Base-by-base conservation (phyloP, 2,329 filamentous ascomycete genomes). In the Huntiella abstrusa region DNA sequence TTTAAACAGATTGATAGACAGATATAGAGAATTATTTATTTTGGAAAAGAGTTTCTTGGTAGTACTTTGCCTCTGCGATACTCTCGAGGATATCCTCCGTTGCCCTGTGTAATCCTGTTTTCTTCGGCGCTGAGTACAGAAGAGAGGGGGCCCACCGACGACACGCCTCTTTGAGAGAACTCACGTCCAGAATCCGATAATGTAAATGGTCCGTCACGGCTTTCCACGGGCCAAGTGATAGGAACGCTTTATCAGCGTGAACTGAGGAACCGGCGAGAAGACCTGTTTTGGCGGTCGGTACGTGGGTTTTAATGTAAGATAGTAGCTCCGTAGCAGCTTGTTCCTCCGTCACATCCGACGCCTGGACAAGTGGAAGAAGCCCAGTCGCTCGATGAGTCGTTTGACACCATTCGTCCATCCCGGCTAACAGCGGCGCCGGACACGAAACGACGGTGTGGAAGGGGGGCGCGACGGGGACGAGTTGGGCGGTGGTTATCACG, bases 81-180 rank as follows among this genome's bases (percentile, higher is more conserved):
- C 88, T 96, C 66, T 98, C 91, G 51, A 95, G 61, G 49, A 98
- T 94, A 61, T 98, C 91, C 47, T 84, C 77, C 55, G 73, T 77
- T 0, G 91, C 91, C 61, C 88, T 75, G 64, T 98, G 91, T 44
- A 77, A 65, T 34, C 73, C 75, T 58, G 72, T 73, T 67, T 96
- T 96, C 51, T 57, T 61, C 10, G 88, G 87, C 22, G 73, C 76
- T 39, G 67, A 19, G 17, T 19, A 19, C 1, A 19, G 17, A 19
- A 19, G 17, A 19, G 17, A 19, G n/a, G 66, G 59, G 38, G 76
- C 78, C 88, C 91, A 98, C 40, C 88, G 71, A 52, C 76, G 73
- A 13, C 79, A 82, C 16, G 84, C 87, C 65, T 98, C 91, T 64
- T 96, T 96, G 57, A 96, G 74, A 41, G 77, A 73, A 61, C 86